phyloP scores from a whole-genome alignment of 2,329 filamentous ascomycete species.

The Trichophyton rubrum region DNA sequence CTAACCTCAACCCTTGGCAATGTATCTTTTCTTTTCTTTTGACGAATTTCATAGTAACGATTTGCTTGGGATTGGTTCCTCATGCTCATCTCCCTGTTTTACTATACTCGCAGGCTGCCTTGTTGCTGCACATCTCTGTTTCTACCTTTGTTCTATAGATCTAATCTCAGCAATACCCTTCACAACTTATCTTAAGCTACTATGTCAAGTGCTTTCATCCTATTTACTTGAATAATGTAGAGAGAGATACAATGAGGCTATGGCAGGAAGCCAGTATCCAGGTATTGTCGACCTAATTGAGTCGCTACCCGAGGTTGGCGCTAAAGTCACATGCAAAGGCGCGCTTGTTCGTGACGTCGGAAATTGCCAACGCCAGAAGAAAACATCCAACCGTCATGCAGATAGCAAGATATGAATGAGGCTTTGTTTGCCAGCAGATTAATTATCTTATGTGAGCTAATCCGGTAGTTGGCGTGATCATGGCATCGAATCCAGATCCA shows the following conservation, averaged over 20 bases:
- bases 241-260: too few relatives aligned
- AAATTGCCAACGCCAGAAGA: not conserved
- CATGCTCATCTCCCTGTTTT: not conserved
- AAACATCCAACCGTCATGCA: not conserved
- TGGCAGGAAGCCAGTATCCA: too few relatives aligned
- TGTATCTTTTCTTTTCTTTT: not conserved
- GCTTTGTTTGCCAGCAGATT: not conserved
- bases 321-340: not conserved
- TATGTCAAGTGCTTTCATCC: not conserved
- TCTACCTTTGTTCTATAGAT: not conserved
- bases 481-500: conserved; percentile 6
- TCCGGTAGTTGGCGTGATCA: not conserved
- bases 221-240: not conserved
- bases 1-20: not conserved
- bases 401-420: not conserved
- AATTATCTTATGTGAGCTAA: not conserved
- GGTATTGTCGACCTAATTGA: too few relatives aligned
- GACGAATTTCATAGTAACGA: conserved; percentile 4
- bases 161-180: conserved; percentile 1
- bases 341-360: not conserved
- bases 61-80: conserved; percentile 2
- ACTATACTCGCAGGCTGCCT: not conserved
- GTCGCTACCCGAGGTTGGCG: not conserved
- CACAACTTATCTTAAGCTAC: not conserved
- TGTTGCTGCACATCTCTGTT: too few relatives aligned